Conservation (phyloP, 2,329 filamentous ascomycete species). For the Fusarium sp. region DNA sequence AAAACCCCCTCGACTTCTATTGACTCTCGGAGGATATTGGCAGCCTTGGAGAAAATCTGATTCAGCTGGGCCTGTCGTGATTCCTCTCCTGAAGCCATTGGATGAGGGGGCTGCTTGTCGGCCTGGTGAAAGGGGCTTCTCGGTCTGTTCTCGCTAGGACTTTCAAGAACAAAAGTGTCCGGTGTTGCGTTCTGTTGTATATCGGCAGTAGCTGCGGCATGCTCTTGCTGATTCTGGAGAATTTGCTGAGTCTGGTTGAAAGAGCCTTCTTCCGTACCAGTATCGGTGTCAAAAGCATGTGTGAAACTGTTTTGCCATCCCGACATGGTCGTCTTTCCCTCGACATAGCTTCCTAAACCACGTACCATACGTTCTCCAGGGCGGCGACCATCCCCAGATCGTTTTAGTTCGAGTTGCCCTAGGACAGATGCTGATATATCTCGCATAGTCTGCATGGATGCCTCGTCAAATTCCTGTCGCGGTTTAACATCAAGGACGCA, state of each 20-base stretch:
- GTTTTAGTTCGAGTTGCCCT: slow-evolving; percentile 54
- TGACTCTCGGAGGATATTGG: slow-evolving; percentile 60
- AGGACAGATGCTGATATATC: slow-evolving; percentile 54
- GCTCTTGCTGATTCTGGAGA: slow-evolving; percentile 20
- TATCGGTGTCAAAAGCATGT: slow-evolving; percentile 12
- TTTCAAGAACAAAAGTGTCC: slow-evolving; percentile 30
- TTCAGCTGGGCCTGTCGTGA: background rate
- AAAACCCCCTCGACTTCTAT: slow-evolving; percentile 59
- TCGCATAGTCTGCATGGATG: slow-evolving; percentile 49
- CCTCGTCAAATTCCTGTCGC: slow-evolving; percentile 45
- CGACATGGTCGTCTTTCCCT: slow-evolving; percentile 53
- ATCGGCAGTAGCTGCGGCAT: background rate
- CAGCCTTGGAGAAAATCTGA: slow-evolving; percentile 61
- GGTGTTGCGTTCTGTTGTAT: background rate
- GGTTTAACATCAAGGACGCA: slow-evolving; percentile 50
- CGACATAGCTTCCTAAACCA: slow-evolving; percentile 57
- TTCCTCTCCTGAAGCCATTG: slow-evolving; percentile 10
- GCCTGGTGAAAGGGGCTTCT: background rate
- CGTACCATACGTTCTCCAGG: slow-evolving; percentile 58
- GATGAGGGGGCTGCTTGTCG: background rate
- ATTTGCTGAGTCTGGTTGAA: slow-evolving; percentile 27
- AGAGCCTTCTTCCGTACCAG: slow-evolving; percentile 21
- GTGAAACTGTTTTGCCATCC: slow-evolving; percentile 34
- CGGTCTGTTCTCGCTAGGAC: slow-evolving; percentile 1
- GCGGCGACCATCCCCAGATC: slow-evolving; percentile 47